phyloP scores from a whole-genome alignment of 805 yeast species.

The Cephaloascus fragrans region DNA sequence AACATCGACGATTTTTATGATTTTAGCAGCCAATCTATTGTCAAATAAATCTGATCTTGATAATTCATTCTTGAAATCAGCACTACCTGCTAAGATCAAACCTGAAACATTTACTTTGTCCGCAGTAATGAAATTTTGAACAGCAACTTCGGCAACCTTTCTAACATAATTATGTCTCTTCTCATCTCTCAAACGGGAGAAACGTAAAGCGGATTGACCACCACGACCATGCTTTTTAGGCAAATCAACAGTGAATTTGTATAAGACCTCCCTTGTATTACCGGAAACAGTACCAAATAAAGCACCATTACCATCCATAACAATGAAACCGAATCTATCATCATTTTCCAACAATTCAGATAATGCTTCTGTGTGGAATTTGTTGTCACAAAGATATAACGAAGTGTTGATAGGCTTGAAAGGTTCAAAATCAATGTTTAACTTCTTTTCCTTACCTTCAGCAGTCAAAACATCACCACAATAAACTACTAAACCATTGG shows the following conservation, averaged over 20 bases:
- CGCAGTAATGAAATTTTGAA: conserved; percentile 88
- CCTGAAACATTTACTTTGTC: conserved; percentile 95
- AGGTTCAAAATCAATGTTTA: conserved; percentile 96
- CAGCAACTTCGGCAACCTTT: conserved; percentile 97
- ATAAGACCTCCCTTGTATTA: conserved; percentile 92
- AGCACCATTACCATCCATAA: conserved; percentile 99
- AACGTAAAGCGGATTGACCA: conserved; percentile 99
- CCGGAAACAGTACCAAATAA: conserved; percentile 93
- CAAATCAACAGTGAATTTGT: conserved; percentile 90
- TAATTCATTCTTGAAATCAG: conserved; percentile 95
- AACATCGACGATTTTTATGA: conserved; percentile 89
- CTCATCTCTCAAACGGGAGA: conserved; percentile 97
- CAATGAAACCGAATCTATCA: conserved; percentile 93
- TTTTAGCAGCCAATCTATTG: conserved; percentile 74
- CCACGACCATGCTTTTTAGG: conserved; percentile 99
- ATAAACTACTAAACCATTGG: conserved; percentile 89
- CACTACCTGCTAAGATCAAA: conserved; percentile 94
- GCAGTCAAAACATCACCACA: conserved; percentile 98
- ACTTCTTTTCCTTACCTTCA: conserved; percentile 95
- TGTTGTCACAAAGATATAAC: conserved; percentile 87
- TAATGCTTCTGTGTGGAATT: conserved; percentile 95
- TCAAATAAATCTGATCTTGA: conserved; percentile 91
- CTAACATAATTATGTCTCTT: conserved; percentile 98
- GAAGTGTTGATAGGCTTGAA: conserved; percentile 99
- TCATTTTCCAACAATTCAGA: conserved; percentile 91